A percentile compares a stretch with the other conserved stretches of the same genome.
These are phyloP conservation scores for Phoenix dactylifera DNA, from an alignment of 176 grass and related monocot species.

Conservation along the genomic window DNA sequence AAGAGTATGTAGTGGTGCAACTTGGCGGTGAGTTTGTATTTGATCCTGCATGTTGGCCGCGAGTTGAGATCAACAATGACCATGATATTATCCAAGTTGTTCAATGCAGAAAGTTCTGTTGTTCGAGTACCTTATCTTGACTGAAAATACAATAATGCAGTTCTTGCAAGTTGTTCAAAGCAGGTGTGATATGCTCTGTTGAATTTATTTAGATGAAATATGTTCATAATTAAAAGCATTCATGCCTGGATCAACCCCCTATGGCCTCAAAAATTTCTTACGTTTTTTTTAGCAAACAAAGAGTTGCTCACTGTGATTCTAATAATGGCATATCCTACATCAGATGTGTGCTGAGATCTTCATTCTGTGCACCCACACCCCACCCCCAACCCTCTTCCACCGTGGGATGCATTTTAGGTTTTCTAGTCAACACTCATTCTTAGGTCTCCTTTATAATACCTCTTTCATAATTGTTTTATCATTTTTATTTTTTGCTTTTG, in stretches of 20 bases:
- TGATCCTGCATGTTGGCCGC: slow-evolving; percentile 44
- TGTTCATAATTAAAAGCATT: no score
- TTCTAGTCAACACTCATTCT: no score
- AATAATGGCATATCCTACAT: no score
- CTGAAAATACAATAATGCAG: slow-evolving; percentile 63
- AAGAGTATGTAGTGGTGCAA: no score
- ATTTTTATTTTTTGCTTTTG: slow-evolving; percentile 9
- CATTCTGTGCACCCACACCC: background rate
- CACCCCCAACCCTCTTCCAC: no score
- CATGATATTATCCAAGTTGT: slow-evolving; percentile 36
- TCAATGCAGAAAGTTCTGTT: slow-evolving; percentile 41
- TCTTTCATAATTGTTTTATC: background rate
- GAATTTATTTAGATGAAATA: no score
- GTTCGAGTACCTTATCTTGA: slow-evolving; percentile 58
- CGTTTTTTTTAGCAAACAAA: no score
- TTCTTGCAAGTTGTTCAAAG: slow-evolving; percentile 56
- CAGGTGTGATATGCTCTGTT: slow-evolving; percentile 27
- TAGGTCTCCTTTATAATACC: background rate
- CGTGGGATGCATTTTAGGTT: no score
- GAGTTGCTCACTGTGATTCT: no score
- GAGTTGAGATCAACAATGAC: slow-evolving; percentile 44
- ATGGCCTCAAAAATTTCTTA: no score
- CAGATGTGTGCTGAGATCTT: no score
- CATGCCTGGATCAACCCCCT: no score
- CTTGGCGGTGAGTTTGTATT: slow-evolving; percentile 67